Conservation (phyloP, 768 basidiomycete genomes). For the Tricholomella constricta region DNA sequence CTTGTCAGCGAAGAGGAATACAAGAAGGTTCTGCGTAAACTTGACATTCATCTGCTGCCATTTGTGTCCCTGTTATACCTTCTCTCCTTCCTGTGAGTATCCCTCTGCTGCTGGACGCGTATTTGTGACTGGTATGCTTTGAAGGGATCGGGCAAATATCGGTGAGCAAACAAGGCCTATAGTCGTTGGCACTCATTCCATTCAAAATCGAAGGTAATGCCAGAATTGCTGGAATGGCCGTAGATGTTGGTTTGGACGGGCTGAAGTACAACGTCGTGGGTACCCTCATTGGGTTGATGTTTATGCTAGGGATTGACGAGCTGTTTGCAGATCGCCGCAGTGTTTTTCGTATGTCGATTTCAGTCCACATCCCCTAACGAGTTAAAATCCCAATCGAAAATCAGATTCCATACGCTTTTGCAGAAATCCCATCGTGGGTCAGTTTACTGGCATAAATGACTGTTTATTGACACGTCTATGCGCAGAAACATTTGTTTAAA, state of each 20-base stretch:
- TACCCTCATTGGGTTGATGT: background rate
- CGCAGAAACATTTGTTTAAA: constrained; percentile 35
- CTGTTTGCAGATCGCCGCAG: constrained; percentile 29
- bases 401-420: constrained; percentile 34
- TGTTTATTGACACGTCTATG: background rate
- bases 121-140: background rate
- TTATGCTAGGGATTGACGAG: background rate
- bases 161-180: constrained; percentile 17
- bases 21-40: constrained; percentile 37
- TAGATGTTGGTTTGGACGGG: constrained; percentile 30
- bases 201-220: constrained; percentile 31
- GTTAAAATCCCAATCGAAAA: background rate
- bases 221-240: constrained; percentile 34
- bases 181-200: background rate
- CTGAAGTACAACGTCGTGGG: constrained; percentile 38
- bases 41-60: constrained; percentile 47
- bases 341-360: constrained; percentile 33
- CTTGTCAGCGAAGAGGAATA: constrained; percentile 23
- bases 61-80: constrained; percentile 47
- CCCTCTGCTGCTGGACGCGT: background rate
- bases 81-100: constrained; percentile 47
- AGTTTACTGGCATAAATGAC: background rate
- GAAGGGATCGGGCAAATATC: constrained; percentile 38
- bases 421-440: constrained; percentile 37
- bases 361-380: background rate